Evolutionary conservation across 2,329 filamentous ascomycete species (phyloP).

Genomic region (Biscogniauxia marginata): DNA sequence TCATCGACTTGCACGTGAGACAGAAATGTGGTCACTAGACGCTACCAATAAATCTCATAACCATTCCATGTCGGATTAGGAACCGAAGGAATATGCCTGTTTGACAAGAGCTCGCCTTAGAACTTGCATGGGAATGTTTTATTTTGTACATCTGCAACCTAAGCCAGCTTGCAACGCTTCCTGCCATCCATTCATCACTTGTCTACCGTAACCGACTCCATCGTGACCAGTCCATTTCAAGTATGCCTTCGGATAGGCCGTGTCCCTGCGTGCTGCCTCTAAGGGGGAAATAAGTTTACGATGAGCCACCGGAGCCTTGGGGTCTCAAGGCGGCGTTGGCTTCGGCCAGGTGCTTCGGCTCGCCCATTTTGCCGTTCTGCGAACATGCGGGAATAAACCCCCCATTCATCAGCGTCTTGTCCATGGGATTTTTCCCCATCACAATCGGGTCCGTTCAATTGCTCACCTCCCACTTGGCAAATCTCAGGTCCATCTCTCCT

Average conservation of each 20-base stretch:
- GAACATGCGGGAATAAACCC: constrained; percentile 32
- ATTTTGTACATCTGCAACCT: too few species aligned
- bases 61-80: too few species aligned
- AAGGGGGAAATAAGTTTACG: constrained; percentile 24
- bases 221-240: background rate
- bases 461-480: constrained; percentile 95
- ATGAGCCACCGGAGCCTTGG: constrained; percentile 39
- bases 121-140: too few species aligned
- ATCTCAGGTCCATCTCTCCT: constrained; percentile 84
- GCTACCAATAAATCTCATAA: too few species aligned
- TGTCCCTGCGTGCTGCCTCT: constrained; percentile 14
- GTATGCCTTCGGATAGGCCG: background rate
- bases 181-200: too few species aligned
- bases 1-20: too few species aligned
- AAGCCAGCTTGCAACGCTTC: too few species aligned
- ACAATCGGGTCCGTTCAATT: constrained; percentile 8
- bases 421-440: constrained; percentile 10
- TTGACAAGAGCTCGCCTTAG: too few species aligned
- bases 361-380: constrained; percentile 96
- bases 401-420: constrained; percentile 31
- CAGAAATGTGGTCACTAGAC: too few species aligned
- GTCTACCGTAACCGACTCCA: background rate
- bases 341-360: constrained; percentile 68
- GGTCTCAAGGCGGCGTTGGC: constrained; percentile 46
- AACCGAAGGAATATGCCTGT: too few species aligned